A percentile compares a stretch with the other conserved stretches of the same genome.
phyloP scores from a whole-genome alignment of 1,284 basidiomycete genomes.

The Vanrija pseudolonga region DNA sequence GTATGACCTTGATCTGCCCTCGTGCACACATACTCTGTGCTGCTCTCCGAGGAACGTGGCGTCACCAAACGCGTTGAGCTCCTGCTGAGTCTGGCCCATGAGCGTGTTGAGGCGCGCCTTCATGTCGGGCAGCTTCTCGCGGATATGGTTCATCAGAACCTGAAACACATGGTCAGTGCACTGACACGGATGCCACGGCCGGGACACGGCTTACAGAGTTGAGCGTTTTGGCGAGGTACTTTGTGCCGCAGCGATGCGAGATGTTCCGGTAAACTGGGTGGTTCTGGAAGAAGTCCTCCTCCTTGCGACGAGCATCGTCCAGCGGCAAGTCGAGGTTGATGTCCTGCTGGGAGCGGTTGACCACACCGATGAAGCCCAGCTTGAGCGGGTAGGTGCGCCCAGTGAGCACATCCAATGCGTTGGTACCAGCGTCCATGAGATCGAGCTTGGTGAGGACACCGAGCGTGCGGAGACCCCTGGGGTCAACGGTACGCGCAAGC shows the following conservation, averaged over 20 bases:
- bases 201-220: conserved; percentile 65
- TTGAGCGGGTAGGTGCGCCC: conserved; percentile 96
- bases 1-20: background rate
- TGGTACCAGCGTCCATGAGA: conserved; percentile 97
- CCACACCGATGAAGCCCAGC: conserved; percentile 95
- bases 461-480: conserved; percentile 90
- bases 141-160: conserved; percentile 96
- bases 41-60: conserved; percentile 87
- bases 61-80: conserved; percentile 93
- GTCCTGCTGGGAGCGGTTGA: conserved; percentile 96
- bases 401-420: conserved; percentile 92
- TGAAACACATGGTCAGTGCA: conserved; percentile 33
- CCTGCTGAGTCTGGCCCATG: conserved; percentile 99
- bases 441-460: conserved; percentile 96
- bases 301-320: conserved; percentile 76
- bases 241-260: conserved; percentile 94
- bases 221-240: conserved; percentile 87
- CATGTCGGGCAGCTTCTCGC: conserved; percentile 99
- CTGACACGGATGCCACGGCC: background rate
- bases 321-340: conserved; percentile 88
- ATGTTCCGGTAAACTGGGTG: conserved; percentile 95
- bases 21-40: conserved; percentile 60
- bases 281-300: conserved; percentile 85
- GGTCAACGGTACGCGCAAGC: conserved; percentile 90
- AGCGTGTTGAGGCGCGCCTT: conserved; percentile 96